Conservation (phyloP, 176 grass and related monocot genomes). For the Lolium rigidum region DNA sequence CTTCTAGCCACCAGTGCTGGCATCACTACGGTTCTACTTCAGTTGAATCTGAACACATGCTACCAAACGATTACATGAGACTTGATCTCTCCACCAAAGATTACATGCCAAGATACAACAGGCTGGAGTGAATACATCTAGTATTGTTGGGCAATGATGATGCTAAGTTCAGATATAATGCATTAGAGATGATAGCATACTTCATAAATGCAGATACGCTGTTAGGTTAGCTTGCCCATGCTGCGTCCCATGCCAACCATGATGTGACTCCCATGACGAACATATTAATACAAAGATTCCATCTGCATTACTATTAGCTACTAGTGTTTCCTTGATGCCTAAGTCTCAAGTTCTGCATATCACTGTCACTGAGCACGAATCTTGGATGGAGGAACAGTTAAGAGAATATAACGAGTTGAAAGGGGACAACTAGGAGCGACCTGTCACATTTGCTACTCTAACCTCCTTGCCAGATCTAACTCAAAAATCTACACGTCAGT, state of each 20-base stretch:
- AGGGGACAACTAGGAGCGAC: background rate
- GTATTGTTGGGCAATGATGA: background rate
- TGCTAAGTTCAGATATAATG: conserved; percentile 13
- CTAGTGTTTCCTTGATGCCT: conserved; percentile 1
- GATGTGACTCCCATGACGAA: conserved; percentile 28
- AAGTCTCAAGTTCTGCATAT: background rate
- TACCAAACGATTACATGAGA: background rate
- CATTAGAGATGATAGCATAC: background rate
- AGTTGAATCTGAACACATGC: background rate
- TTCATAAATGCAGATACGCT: conserved; percentile 20
- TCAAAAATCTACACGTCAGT: background rate
- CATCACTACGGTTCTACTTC: background rate
- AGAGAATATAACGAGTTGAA: background rate
- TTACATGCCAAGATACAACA: background rate
- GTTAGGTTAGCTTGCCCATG: conserved; percentile 40
- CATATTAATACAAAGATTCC: conserved; percentile 28
- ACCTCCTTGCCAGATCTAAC: conserved; percentile 12
- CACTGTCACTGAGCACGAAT: background rate
- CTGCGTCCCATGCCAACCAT: conserved; percentile 20
- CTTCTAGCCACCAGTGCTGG: background rate
- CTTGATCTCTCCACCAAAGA: background rate
- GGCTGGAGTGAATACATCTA: background rate
- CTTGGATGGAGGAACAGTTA: background rate
- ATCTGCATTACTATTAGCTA: background rate
- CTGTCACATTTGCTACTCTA: background rate